These are phyloP conservation scores for Penicillium expansum DNA, from an alignment of 2,329 filamentous ascomycete species.

Conservation along the genomic window DNA sequence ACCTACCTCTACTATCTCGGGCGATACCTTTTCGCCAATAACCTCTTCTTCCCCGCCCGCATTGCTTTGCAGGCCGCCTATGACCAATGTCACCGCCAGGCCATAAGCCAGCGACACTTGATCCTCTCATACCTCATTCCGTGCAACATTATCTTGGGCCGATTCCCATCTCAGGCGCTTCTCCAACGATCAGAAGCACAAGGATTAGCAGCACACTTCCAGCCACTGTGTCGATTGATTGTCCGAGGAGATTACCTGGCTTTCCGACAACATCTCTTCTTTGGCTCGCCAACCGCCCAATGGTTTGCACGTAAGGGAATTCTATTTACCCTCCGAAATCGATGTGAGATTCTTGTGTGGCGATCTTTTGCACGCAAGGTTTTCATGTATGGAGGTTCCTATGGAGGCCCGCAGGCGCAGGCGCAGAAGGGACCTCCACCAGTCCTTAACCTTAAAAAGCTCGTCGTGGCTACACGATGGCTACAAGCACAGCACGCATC, in stretches of 20 bases:
- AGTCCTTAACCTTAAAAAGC: conserved; percentile 68
- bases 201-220: conserved; percentile 64
- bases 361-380: conserved; percentile 73
- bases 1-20: conserved; percentile 95
- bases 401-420: conserved; percentile 49
- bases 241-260: conserved; percentile 68
- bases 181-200: conserved; percentile 69
- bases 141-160: conserved; percentile 77
- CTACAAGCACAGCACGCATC: conserved; percentile 51
- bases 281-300: conserved; percentile 52
- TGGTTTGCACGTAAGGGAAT: conserved; percentile 78
- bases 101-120: conserved; percentile 65
- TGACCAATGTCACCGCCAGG: conserved; percentile 63
- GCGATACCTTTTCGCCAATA: conserved; percentile 81
- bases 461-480: conserved; percentile 63
- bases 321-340: conserved; percentile 70
- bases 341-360: conserved; percentile 80
- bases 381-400: conserved; percentile 75
- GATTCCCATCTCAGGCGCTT: conserved; percentile 69
- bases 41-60: conserved; percentile 75
- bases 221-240: conserved; percentile 70
- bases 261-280: conserved; percentile 68
- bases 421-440: conserved; percentile 58
- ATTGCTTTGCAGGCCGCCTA: conserved; percentile 77
- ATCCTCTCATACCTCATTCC: conserved; percentile 84